Percentiles rank a stretch among this genome's conserved stretches.
Conservation (phyloP, 441 rosid genomes). For the Cnidoscolus chayamansa region DNA sequence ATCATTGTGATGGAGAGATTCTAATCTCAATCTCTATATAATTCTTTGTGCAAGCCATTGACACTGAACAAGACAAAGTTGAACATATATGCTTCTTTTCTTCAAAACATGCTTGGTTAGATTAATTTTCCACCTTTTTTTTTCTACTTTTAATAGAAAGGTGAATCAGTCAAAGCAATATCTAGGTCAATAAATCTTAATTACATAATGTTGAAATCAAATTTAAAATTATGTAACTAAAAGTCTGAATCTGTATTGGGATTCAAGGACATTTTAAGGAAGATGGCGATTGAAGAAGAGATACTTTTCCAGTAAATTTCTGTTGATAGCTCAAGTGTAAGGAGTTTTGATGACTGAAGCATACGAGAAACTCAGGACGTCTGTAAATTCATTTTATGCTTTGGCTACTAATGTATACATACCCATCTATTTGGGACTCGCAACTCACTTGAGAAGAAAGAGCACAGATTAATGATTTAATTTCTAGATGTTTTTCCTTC, state of each 20-base stretch:
- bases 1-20: neutral
- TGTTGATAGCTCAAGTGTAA: neutral
- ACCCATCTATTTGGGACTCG: neutral
- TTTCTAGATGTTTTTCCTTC: too few relatives aligned
- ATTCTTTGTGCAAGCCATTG: neutral
- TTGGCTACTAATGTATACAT: neutral
- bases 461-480: too few relatives aligned
- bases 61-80: neutral
- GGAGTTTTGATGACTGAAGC: neutral
- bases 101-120: too few relatives aligned
- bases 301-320: conserved; percentile 1
- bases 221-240: too few relatives aligned
- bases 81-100: too few relatives aligned
- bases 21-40: neutral
- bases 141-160: too few relatives aligned
- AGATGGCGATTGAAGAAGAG: neutral
- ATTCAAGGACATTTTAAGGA: neutral
- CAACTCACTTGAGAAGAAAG: too few relatives aligned
- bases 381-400: neutral
- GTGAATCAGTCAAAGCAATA: too few relatives aligned
- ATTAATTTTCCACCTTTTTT: too few relatives aligned
- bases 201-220: too few relatives aligned
- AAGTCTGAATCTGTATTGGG: too few relatives aligned
- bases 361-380: neutral
- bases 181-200: too few relatives aligned